Evolutionary conservation across 2,329 filamentous ascomycete genomes (phyloP).

Genomic region (Dothistroma pini): DNA sequence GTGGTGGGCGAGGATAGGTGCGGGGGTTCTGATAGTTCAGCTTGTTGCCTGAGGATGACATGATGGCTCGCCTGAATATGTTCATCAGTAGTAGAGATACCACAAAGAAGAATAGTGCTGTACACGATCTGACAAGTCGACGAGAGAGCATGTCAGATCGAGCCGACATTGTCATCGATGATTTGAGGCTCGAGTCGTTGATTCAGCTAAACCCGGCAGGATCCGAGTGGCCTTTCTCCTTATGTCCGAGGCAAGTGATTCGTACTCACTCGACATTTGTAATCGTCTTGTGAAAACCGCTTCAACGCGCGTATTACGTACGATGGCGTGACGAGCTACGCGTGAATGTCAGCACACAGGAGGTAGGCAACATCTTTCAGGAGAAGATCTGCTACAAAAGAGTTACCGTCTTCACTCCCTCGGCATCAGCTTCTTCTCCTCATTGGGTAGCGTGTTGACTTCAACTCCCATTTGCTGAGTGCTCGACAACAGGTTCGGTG

Average conservation of each 20-base stretch:
- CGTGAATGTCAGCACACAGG: neutral
- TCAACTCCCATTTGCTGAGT: neutral
- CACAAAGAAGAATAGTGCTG: neutral
- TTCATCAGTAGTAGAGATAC: neutral
- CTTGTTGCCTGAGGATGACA: conserved; percentile 28
- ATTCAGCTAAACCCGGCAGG: neutral
- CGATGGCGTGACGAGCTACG: neutral
- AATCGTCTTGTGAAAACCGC: neutral
- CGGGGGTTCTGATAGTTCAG: conserved; percentile 55
- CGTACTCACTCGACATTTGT: neutral
- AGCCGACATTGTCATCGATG: neutral
- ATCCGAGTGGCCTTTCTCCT: neutral
- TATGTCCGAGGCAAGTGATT: neutral
- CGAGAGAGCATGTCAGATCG: neutral
- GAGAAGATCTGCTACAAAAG: neutral
- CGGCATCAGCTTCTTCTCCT: neutral
- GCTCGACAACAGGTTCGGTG: neutral
- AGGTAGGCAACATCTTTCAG: neutral
- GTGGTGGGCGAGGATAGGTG: conserved; percentile 57
- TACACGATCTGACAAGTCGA: neutral
- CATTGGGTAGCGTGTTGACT: neutral
- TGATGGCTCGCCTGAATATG: conserved; percentile 22
- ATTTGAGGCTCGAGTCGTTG: neutral
- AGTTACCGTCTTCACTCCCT: neutral
- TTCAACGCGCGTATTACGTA: neutral